Evolutionary conservation across 176 grass and related monocot genomes (phyloP).

Genomic region (Stipa capillata): DNA sequence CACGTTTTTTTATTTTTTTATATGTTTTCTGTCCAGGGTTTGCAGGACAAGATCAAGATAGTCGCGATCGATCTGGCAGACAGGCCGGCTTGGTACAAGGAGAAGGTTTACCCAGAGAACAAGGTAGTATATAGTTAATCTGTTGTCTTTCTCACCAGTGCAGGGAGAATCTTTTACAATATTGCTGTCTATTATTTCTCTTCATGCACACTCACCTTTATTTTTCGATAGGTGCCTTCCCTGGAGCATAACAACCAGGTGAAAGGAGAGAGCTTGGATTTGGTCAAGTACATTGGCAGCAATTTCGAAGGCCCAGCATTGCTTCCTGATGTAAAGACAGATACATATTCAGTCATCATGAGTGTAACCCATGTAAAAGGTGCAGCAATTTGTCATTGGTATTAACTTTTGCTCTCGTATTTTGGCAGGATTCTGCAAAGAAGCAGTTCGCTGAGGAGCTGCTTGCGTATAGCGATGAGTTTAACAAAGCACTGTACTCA

Average conservation of each 20-base stretch:
- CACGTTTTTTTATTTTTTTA: not conserved
- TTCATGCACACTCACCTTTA: not conserved
- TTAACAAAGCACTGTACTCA: conserved; percentile 26
- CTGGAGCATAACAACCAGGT: conserved; percentile 83
- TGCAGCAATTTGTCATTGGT: not conserved
- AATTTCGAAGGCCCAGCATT: conserved; percentile 62
- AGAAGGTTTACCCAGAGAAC: conserved; percentile 77
- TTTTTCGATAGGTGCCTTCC: conserved; percentile 49
- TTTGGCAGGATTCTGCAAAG: conserved; percentile 51
- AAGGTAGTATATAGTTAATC: conserved; percentile 37
- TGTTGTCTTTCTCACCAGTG: not conserved
- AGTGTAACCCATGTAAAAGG: not conserved
- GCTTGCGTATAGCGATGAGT: conserved; percentile 37
- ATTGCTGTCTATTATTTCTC: not conserved
- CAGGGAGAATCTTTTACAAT: not conserved
- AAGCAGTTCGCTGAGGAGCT: conserved; percentile 58
- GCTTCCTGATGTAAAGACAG: conserved; percentile 49
- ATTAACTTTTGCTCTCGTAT: not conserved
- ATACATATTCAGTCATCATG: not conserved
- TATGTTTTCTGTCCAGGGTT: conserved; percentile 21
- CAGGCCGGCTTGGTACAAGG: conserved; percentile 83
- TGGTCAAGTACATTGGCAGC: conserved; percentile 62
- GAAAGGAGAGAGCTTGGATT: conserved; percentile 77
- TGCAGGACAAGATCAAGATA: conserved; percentile 42
- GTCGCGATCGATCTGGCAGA: conserved; percentile 49